phyloP scores from a whole-genome alignment of 2,329 filamentous ascomycete species.

The Madurella fahalii region DNA sequence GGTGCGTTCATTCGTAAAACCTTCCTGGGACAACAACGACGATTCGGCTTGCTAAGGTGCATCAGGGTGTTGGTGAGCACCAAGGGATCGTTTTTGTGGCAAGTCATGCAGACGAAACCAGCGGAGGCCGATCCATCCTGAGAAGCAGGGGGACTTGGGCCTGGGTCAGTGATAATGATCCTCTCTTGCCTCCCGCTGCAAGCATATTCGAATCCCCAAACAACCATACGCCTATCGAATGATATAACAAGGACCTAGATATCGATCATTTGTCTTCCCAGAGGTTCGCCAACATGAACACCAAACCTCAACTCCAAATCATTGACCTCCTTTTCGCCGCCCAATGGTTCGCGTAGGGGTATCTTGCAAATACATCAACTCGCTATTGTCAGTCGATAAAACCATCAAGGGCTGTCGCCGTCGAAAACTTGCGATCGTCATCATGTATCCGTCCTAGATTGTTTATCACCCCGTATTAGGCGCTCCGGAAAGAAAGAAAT shows the following conservation, averaged over 20 bases:
- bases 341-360: not conserved
- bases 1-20: too few relatives aligned
- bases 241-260: not conserved
- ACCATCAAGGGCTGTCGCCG: not conserved
- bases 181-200: too few relatives aligned
- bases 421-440: not conserved
- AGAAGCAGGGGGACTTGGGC: too few relatives aligned
- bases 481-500: conserved; percentile 62
- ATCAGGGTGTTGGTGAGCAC: too few relatives aligned
- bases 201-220: not conserved
- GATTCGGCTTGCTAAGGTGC: too few relatives aligned
- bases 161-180: too few relatives aligned
- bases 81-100: too few relatives aligned
- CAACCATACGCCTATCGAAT: not conserved
- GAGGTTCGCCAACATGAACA: not conserved
- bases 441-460: not conserved
- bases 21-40: too few relatives aligned
- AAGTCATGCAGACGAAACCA: too few relatives aligned
- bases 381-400: not conserved
- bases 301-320: not conserved
- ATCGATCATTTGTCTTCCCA: not conserved
- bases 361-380: not conserved
- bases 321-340: not conserved
- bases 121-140: too few relatives aligned
- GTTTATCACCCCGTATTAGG: not conserved